A percentile compares a stretch with the other conserved stretches of the same genome.
Conservation (phyloP, 2,329 filamentous ascomycete species). For the Neoscytalidium dimidiatum region DNA sequence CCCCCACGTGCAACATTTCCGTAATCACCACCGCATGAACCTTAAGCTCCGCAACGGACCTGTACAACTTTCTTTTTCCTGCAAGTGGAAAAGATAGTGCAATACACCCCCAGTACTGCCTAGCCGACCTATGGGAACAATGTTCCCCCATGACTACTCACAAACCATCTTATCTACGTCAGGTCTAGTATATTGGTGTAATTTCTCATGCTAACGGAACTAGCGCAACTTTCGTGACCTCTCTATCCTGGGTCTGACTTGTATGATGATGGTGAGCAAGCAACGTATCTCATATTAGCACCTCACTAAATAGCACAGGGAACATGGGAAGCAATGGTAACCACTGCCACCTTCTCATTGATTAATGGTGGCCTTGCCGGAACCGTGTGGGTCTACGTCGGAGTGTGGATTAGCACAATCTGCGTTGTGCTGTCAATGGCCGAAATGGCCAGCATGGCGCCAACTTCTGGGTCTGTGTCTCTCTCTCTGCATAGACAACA, state of each 20-base stretch:
- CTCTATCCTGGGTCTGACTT: constrained; percentile 55
- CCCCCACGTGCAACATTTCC: too few relatives aligned
- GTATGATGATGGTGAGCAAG: constrained; percentile 39
- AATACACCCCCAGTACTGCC: too few relatives aligned
- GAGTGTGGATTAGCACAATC: background rate
- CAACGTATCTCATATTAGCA: background rate
- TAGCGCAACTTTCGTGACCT: constrained; percentile 53
- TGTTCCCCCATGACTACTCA: too few relatives aligned
- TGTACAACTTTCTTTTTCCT: too few relatives aligned
- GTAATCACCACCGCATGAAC: background rate
- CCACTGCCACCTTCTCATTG: background rate
- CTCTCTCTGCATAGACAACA: background rate
- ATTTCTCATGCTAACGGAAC: background rate
- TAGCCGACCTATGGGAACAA: too few relatives aligned
- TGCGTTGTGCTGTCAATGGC: constrained; percentile 17
- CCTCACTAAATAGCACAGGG: background rate
- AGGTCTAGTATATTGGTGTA: too few relatives aligned
- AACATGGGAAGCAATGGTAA: background rate
- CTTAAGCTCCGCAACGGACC: too few relatives aligned
- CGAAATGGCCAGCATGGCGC: constrained; percentile 22
- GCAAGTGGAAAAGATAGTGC: too few relatives aligned
- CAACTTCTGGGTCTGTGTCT: background rate
- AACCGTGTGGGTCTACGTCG: constrained; percentile 13
- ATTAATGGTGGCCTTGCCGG: constrained; percentile 19
- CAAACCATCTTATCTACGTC: too few relatives aligned